Evolutionary conservation across 768 basidiomycete species (phyloP).

Genomic region (Leccinellum albellum): DNA sequence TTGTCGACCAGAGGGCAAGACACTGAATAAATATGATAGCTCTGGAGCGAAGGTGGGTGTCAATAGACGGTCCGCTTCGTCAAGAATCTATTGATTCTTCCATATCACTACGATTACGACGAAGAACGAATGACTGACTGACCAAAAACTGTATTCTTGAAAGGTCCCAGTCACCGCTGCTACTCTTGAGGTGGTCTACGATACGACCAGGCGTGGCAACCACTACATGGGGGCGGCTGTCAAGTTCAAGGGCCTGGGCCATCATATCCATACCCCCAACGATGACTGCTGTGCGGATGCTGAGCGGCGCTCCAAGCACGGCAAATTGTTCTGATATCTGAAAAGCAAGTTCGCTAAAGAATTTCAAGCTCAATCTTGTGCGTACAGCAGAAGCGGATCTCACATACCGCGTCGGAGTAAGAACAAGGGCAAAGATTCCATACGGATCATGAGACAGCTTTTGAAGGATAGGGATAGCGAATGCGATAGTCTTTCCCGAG

Average conservation of each 20-base stretch:
- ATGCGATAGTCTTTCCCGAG: constrained; percentile 96
- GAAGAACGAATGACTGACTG: constrained; percentile 18
- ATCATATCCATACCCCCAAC: constrained; percentile 99
- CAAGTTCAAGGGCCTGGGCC: constrained; percentile 83
- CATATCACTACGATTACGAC: neutral
- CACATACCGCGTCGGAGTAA: constrained; percentile 89
- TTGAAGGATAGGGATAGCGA: constrained; percentile 93
- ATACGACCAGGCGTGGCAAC: constrained; percentile 95
- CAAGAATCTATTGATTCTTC: constrained; percentile 61
- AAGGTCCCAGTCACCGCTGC: constrained; percentile 74
- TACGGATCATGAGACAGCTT: constrained; percentile 85
- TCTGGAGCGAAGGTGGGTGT: constrained; percentile 88
- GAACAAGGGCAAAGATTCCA: constrained; percentile 87
- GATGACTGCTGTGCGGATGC: constrained; percentile 79
- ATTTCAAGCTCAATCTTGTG: neutral
- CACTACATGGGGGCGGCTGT: constrained; percentile 84
- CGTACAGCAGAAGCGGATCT: neutral
- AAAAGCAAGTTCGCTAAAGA: constrained; percentile 84
- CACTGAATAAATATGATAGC: constrained; percentile 68
- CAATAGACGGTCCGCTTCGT: constrained; percentile 93
- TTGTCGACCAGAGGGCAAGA: constrained; percentile 82
- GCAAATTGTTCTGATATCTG: constrained; percentile 96
- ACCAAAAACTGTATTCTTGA: constrained; percentile 84
- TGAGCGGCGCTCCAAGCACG: constrained; percentile 80
- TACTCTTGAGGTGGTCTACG: constrained; percentile 82